Base-by-base conservation (phyloP, 2,329 filamentous ascomycete species). In the Aspergillus uvarum region DNA sequence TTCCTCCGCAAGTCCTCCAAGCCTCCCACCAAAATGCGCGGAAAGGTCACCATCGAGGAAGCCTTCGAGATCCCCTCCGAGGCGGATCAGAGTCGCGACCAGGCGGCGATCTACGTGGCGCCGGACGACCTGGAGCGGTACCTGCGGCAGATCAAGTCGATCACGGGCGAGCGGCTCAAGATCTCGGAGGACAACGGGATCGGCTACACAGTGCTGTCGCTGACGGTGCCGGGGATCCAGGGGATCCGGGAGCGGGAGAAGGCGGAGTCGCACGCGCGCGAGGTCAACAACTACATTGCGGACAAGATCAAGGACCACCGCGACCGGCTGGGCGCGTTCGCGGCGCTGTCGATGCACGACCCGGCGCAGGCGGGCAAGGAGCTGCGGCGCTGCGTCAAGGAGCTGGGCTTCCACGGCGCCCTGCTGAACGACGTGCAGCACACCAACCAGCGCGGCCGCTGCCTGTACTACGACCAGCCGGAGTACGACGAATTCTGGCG, bases 341-440 rank as follows among this genome's bases (percentile, higher is more conserved):
- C 65, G 5, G 55, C 60, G 21, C 54, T 71, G 1, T 67, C 68
- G 3, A 74, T 75, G 70, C 70, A 74, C 47, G 67, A 75, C 21
- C 71, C 72, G 1, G 31, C 56, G n/a, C 63, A 72, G 53, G 72
- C 73, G 6, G 73, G 67, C 0, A 53, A 55, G 1, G 72, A 76
- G 53, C 61, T 74, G 6, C 63, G 66, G 16, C 68, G 73, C 12
- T 83, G 80, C 54, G 81, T 88, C 2, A 80, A 73, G 4, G 69
- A 84, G 59, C 76, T 81, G n/a, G 83, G 83, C 14, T 87, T 88
- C 74, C 80, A 83, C 63, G 85, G 85, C 3, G 83, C 79, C 3
- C 71, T 88, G 21, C 77, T 88, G 56, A 85, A 85, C 65, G 83
- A 87, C 66, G 82, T 79, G 14, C 85, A 88, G 68, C 80, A 81